Percentiles rank a stretch among this genome's conserved stretches.
Evolutionary conservation across 805 yeast genomes (phyloP).

Genomic region (Candida chilensis): DNA sequence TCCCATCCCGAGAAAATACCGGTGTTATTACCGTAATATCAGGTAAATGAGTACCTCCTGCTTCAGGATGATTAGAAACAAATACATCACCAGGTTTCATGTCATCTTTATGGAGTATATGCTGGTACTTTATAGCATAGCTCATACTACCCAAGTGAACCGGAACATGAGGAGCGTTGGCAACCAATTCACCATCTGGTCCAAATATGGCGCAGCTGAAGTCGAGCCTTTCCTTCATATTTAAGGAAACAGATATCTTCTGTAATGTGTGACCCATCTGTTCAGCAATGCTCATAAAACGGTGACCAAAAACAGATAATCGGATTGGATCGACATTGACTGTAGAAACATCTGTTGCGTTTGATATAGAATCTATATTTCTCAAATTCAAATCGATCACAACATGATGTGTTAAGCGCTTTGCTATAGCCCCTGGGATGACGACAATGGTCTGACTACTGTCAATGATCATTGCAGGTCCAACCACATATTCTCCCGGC

Average conservation of each 20-base stretch:
- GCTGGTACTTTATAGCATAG: conserved; percentile 63
- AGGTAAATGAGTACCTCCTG: conserved; percentile 81
- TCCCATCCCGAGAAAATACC: conserved; percentile 59
- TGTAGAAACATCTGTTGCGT: conserved; percentile 12
- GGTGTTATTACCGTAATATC: conserved; percentile 83
- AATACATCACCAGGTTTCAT: conserved; percentile 67
- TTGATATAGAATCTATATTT: conserved; percentile 8
- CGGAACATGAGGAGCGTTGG: conserved; percentile 86
- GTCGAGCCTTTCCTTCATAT: conserved; percentile 76
- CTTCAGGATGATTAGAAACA: conserved; percentile 72
- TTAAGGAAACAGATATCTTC: conserved; percentile 73
- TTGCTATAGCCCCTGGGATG: conserved; percentile 52
- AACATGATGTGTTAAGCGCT: conserved; percentile 50
- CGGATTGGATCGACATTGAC: conserved; percentile 66
- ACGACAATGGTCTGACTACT: conserved; percentile 74
- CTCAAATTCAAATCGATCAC: conserved; percentile 28
- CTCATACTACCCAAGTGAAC: conserved; percentile 86
- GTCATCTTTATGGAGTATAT: conserved; percentile 53
- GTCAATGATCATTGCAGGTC: conserved; percentile 76
- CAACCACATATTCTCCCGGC: conserved; percentile 43
- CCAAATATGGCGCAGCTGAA: conserved; percentile 82
- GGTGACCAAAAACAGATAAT: conserved; percentile 69
- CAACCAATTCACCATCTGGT: conserved; percentile 67
- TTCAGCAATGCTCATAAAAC: conserved; percentile 88
- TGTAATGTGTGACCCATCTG: conserved; percentile 80